Conservation (phyloP, 768 basidiomycete genomes). For the Lepiota venenata region DNA sequence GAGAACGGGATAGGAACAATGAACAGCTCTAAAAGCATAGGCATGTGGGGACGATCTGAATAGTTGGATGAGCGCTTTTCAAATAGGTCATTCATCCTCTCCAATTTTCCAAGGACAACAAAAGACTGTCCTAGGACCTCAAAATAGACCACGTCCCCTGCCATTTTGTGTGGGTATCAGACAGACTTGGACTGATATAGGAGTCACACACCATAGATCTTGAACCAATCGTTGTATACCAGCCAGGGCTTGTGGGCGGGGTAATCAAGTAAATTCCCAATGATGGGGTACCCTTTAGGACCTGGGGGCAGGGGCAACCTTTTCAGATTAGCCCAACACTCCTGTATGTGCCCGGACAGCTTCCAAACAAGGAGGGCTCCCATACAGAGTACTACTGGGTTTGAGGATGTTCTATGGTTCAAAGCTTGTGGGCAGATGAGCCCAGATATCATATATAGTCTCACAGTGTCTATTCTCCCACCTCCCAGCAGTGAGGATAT, state of each 20-base stretch:
- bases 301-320: conserved; percentile 23
- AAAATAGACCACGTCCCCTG: conserved; percentile 14
- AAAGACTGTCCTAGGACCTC: conserved; percentile 12
- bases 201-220: conserved; percentile 16
- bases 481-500: no score
- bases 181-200: no score
- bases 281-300: conserved; percentile 21
- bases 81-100: conserved; percentile 12
- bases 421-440: no score
- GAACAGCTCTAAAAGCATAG: conserved; percentile 10
- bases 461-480: no score
- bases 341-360: no score
- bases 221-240: conserved; percentile 19
- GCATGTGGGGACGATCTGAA: conserved; percentile 6
- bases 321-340: no score
- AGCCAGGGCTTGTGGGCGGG: conserved; percentile 19
- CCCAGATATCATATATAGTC: no score
- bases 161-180: no score
- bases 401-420: no score
- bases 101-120: conserved; percentile 9
- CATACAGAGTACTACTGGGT: no score
- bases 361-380: no score
- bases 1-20: background rate
- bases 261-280: conserved; percentile 23
- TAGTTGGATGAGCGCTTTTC: conserved; percentile 16